A percentile compares a stretch with the other conserved stretches of the same genome.
Conservation (phyloP, 2,329 filamentous ascomycete genomes). For the Ampelomyces quisqualis region DNA sequence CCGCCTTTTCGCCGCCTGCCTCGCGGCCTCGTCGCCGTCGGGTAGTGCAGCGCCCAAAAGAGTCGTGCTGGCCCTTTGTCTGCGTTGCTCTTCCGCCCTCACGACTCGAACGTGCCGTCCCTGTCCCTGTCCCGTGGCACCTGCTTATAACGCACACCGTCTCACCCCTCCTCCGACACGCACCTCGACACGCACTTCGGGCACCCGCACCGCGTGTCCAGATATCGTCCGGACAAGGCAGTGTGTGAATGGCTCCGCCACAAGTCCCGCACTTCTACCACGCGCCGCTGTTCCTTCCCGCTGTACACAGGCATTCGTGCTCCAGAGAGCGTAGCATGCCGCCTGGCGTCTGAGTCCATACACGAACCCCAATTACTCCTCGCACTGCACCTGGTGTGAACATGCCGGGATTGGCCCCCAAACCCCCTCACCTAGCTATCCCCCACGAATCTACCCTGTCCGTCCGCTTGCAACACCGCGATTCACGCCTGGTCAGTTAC, state of each 20-base stretch:
- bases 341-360: background rate
- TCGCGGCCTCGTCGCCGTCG: no score
- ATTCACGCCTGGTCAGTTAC: constrained; percentile 30
- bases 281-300: constrained; percentile 21
- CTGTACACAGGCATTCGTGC: constrained; percentile 21
- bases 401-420: constrained; percentile 29
- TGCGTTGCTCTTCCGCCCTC: constrained; percentile 4
- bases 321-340: constrained; percentile 37
- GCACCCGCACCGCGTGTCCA: background rate
- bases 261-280: constrained; percentile 19
- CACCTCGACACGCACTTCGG: background rate
- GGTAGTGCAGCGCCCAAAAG: no score
- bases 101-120: background rate
- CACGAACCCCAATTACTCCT: background rate
- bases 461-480: constrained; percentile 26
- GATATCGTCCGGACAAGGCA: constrained; percentile 1
- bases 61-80: background rate
- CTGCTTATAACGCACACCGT: constrained; percentile 2
- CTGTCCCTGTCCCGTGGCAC: no score
- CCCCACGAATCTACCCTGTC: constrained; percentile 24
- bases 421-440: constrained; percentile 21
- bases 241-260: constrained; percentile 40
- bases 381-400: background rate
- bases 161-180: background rate
- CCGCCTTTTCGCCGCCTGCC: constrained; percentile 15